Evolutionary conservation across 306 rosid genomes (phyloP), one percentile per base, ranked within the genome.

Genomic region (Abrus precatorius): DNA sequence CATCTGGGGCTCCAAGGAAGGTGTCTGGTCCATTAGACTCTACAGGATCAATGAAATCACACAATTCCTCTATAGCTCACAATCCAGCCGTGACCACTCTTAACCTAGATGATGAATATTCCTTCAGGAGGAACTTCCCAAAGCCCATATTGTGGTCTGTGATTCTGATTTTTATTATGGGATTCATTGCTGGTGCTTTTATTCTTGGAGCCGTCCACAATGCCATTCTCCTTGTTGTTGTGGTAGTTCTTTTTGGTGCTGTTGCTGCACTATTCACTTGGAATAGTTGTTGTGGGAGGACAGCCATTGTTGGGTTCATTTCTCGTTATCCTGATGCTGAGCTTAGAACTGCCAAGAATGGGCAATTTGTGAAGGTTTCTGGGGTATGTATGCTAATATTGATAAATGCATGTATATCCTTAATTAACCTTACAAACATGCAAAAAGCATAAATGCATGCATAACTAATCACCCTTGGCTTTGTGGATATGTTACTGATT

Each of bases 1-100:
- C 98, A 12, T 93, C 99, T n/a, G 99, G 99, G 68, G 98, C 98
- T 53, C 99, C 97, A 30, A 87, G 99, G 85, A 95, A 95, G 89
- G 96, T 93, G 47, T 95, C 99, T 47, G 99, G 98, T 55, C 98
- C 97, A 28, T 80, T 93, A 61, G 99, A 95, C 40, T 84, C 97
- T 1, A 85, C 82, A 77, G 98, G 96, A 70, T 95, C 99, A 8
- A 85, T 91, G 91, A 95, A 95, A 81, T 74, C 77, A 64, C 92
- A 90, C 50, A 80, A 81, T 80, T 65, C 89, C 33, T 70, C 88
- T 38, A 76, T 83, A 49, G 94, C 75, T 75, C 85, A 95, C 81
- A 90, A 85, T 85, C 98, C 93, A 50, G 94, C 97, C 45, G 98
- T 93, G 78, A 93, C 99, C 77, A 86, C 88, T 65, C 89, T 95